Evolutionary conservation across 345 rosid species (phyloP), one percentile per base, ranked within the genome.

Genomic region (Citrus trifoliata): DNA sequence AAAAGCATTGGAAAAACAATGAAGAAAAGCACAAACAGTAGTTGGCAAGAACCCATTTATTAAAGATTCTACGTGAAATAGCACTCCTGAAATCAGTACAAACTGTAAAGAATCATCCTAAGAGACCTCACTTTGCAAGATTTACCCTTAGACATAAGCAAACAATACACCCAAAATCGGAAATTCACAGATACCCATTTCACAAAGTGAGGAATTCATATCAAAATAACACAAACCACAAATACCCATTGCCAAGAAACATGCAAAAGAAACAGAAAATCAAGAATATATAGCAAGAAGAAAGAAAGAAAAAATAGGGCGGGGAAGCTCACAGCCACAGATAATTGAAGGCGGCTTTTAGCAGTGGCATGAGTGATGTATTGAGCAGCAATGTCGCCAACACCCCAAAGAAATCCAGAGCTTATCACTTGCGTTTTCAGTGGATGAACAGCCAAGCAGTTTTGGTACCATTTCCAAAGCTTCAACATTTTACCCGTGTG

Each of bases 391-490:
- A 95, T 82, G 83, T 95, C 98, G 67, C 98, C 97, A 42, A 84
- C 79, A 81, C 93, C 93, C 99, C 99, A 95, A 4, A 95, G 91
- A 65, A 92, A 76, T 18, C 98, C 99, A 22, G 98, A 95, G 87
- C 97, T 92, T 64, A 95, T 80, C 68, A 92, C 87, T 82, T 95
- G 99, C 55, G 97, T 93, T 89, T 93, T 92, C 73, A 95, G 78
- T 1, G 99, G 96, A 79, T 92, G 93, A 66, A 85, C 76, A 32
- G 88, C 68, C 18, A 95, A 74, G 84, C 96, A 91, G 69, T 81
- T 86, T 79, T 93, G 95, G 85, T 95, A 93, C 96, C 95, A 95
- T 85, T 84, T 89, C 99, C 98, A 95, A 18, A 90, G 82, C 85
- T 87, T 90, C 81, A 82, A 65, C 98, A 92, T 91, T 55, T 73